These are phyloP conservation scores for Castanea crenata DNA, from an alignment of 306 rosid genomes.

Conservation along the genomic window DNA sequence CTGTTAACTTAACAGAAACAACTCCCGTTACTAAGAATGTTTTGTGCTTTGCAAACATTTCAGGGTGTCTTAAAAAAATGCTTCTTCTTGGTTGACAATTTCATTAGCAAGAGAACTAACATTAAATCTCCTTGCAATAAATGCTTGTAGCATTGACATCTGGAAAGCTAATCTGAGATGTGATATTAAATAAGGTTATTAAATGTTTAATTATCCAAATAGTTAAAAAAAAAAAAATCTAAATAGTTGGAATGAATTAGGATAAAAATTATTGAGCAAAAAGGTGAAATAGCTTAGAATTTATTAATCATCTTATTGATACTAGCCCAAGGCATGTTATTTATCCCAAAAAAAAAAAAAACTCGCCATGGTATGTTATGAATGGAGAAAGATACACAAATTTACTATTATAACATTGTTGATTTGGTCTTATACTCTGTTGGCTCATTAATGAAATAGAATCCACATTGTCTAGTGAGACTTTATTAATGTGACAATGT, in stretches of 20 bases:
- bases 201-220: neutral
- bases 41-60: too few relatives aligned
- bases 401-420: neutral
- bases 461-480: slow-evolving; percentile 4
- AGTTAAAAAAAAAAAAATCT: neutral
- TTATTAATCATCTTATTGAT: neutral
- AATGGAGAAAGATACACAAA: neutral
- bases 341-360: too few relatives aligned
- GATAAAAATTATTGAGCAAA: slow-evolving; percentile 5
- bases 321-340: too few relatives aligned
- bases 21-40: too few relatives aligned
- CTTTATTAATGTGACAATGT: slow-evolving; percentile 1
- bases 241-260: slow-evolving; percentile 7
- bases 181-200: slow-evolving; percentile 10
- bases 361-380: too few relatives aligned
- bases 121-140: slow-evolving; percentile 16
- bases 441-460: slow-evolving; percentile 13
- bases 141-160: neutral
- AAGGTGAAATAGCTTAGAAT: slow-evolving; percentile 2
- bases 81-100: too few relatives aligned
- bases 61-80: too few relatives aligned
- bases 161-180: slow-evolving; percentile 12
- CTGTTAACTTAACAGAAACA: too few relatives aligned
- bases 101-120: slow-evolving; percentile 7
- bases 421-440: neutral